These are phyloP conservation scores for Fagopyrum tataricum DNA, from an alignment of 148 eudicot genomes.

Conservation along the genomic window DNA sequence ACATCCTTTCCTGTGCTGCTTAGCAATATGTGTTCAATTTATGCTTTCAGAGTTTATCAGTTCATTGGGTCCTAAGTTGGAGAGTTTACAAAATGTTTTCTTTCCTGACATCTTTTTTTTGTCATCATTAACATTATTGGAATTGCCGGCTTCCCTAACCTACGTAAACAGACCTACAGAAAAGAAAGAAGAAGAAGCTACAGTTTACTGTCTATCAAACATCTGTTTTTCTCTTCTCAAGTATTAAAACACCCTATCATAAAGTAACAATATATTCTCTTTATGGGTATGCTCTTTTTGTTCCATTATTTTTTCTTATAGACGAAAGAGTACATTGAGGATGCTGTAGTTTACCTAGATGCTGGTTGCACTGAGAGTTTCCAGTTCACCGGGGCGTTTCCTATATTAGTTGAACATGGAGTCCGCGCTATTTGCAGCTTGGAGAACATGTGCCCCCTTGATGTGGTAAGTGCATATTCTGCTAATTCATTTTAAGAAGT, in stretches of 20 bases:
- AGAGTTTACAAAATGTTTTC: background rate
- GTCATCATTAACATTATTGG: background rate
- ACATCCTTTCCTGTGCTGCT: background rate
- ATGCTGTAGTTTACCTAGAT: slow-evolving; percentile 75
- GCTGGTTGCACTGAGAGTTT: slow-evolving; percentile 94
- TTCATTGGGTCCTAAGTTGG: background rate
- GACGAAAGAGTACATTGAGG: slow-evolving; percentile 69
- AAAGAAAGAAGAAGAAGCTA: background rate
- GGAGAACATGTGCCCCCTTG: slow-evolving; percentile 80
- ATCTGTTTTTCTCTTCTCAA: background rate
- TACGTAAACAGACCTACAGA: background rate
- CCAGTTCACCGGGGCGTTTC: slow-evolving; percentile 74
- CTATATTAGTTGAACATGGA: slow-evolving; percentile 75
- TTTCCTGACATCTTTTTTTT: background rate
- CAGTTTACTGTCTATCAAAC: background rate
- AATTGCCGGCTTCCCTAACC: background rate
- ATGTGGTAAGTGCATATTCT: slow-evolving; percentile 38
- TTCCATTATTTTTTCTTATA: slow-evolving; percentile 20
- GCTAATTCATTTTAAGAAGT: background rate
- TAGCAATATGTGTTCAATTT: background rate
- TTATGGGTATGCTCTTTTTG: background rate
- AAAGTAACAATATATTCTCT: background rate
- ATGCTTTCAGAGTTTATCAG: background rate
- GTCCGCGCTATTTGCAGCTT: slow-evolving; percentile 78
- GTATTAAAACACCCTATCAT: background rate